Conservation (phyloP, 2,329 filamentous ascomycete species). For the Neofusicoccum umdonicola region DNA sequence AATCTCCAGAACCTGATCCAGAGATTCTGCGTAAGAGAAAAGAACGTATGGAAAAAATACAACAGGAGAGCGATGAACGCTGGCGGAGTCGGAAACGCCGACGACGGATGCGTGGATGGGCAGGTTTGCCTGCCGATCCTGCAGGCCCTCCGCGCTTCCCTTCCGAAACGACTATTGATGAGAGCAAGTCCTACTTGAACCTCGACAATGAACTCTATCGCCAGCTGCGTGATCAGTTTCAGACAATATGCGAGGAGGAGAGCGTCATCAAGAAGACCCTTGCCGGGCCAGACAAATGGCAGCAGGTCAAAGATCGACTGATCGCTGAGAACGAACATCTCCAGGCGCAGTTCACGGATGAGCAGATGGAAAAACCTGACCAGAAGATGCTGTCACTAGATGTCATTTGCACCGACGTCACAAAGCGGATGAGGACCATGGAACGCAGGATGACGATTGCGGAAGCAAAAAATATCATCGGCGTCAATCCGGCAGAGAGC, state of each 20-base stretch:
- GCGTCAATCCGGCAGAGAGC: slow-evolving; percentile 66
- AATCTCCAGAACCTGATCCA: slow-evolving; percentile 38
- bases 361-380: slow-evolving; percentile 30
- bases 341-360: slow-evolving; percentile 57
- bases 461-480: slow-evolving; percentile 70
- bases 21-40: slow-evolving; percentile 54
- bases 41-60: slow-evolving; percentile 54
- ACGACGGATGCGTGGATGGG: slow-evolving; percentile 66
- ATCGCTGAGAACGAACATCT: slow-evolving; percentile 65
- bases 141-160: slow-evolving; percentile 71
- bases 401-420: slow-evolving; percentile 77
- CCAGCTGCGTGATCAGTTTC: slow-evolving; percentile 64
- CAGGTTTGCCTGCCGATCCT: slow-evolving; percentile 64
- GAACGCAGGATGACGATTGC: slow-evolving; percentile 68
- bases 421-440: slow-evolving; percentile 69
- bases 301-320: slow-evolving; percentile 65
- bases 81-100: slow-evolving; percentile 65
- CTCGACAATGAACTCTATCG: slow-evolving; percentile 65
- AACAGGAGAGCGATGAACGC: slow-evolving; percentile 60
- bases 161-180: slow-evolving; percentile 78
- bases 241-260: slow-evolving; percentile 65
- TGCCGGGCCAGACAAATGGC: slow-evolving; percentile 71
- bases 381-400: slow-evolving; percentile 69
- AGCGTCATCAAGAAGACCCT: slow-evolving; percentile 73
- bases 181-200: slow-evolving; percentile 68